Evolutionary conservation across 139 green algal genomes (phyloP), one percentile per base, ranked within the genome.

Genomic region (Dunaliella primolecta): DNA sequence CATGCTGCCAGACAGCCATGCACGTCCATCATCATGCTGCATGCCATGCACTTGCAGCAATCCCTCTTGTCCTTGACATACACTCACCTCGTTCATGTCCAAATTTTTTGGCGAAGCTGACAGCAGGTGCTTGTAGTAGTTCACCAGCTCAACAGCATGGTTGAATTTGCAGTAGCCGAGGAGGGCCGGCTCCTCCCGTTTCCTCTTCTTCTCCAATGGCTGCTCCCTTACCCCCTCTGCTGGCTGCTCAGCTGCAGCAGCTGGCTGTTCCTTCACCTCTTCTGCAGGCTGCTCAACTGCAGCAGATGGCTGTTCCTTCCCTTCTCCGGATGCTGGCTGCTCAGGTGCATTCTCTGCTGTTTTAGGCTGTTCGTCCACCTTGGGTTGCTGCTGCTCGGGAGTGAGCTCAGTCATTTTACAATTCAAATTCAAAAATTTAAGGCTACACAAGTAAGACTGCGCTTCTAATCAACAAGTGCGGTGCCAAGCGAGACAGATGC

Each of bases 1-100:
- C 3, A 38, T 7, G 35, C 30, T 34, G 57, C 30, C 11, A 27
- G 21, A 3, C 34, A 25, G 37, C 2, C 29, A 27, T 0, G 71
- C 20, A 34, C 1, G 3, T 29, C 32, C 1, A 7, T 7, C 0
- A 3, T 2, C 11, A 30, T 0, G 1, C 0, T 0, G 25, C 81
- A 0, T 0, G 25, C 0, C 2, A 3, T 38, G 1, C 27, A 36
- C n/a, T n/a, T n/a, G n/a, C n/a, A n/a, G n/a, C n/a, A n/a, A n/a
- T n/a, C n/a, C n/a, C n/a, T n/a, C n/a, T n/a, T n/a, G n/a, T n/a
- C n/a, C n/a, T n/a, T n/a, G n/a, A n/a, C n/a, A n/a, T 80, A 23
- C 75, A 80, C 7, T 80, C 79, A 94, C 92, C 86, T 96, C 93
- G 82, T 96, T 96, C 11, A 96, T 77, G 75, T 91, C 88, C 77